Evolutionary conservation across 257 asterid species (phyloP), one percentile per base, ranked within the genome.

Genomic region (Penstemon davidsonii): DNA sequence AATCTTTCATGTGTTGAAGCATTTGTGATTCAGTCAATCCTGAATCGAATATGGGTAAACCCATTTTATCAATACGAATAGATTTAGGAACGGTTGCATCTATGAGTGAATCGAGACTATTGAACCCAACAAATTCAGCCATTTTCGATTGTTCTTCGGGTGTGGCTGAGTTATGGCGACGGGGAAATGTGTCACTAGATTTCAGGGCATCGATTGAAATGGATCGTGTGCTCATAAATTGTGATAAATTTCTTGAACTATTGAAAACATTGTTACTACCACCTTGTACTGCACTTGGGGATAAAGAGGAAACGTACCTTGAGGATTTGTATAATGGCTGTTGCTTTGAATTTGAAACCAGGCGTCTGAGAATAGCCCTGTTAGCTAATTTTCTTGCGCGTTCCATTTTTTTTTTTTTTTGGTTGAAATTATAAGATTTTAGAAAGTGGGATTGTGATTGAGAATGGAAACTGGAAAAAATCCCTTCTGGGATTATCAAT

Each of bases 61-160:
- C 82, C 97, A 94, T 91, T 6, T 76, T 70, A 45, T 81, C 81
- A 9, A 75, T 64, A 15, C 99, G 83, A 45, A 93, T 93, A 45
- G 99, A 85, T 81, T 83, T 85, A 69, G 99, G 99, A 45, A 93
- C 99, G 46, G 99, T 93, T 36, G 97, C 97, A 61, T 87, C 92
- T 33, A 93, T 90, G 1, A 93, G 85, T 0, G 87, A 62, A 71
- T 88, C 97, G 6, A 93, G 81, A 51, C 55, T 75, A 5, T 73
- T 33, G 60, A 55, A 91, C n/a, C 99, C 99, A 43, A 86, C 81
- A 54, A 73, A 73, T 80, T 84, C 95, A 46, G 94, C 83, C 99
- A 91, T 94, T 62, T 81, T 82, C 13, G 86, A 62, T 58, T 88
- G 99, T 38, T 94, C 97, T 62, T 84, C 95, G 12, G 96, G 96